A percentile compares a stretch with the other conserved stretches of the same genome.
Evolutionary conservation across 805 yeast species (phyloP).

Genomic region (Cyberlindnera amylophila): DNA sequence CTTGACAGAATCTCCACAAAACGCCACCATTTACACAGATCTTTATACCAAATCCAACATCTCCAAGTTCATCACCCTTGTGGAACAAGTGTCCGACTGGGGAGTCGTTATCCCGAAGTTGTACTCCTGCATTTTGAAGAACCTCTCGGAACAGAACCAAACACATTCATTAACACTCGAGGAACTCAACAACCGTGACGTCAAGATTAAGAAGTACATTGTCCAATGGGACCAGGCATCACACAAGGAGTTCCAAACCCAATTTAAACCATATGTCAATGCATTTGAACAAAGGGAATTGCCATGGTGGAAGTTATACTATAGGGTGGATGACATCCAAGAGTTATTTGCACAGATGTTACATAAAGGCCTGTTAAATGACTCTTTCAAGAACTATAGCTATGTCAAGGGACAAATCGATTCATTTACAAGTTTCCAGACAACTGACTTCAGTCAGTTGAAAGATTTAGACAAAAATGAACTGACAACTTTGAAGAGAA

Average conservation of each 20-base stretch:
- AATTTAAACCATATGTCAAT: slow-evolving; percentile 27
- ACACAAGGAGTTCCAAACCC: slow-evolving; percentile 29
- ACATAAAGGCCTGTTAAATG: slow-evolving; percentile 23
- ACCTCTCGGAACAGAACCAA: slow-evolving; percentile 17
- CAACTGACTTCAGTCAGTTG: slow-evolving; percentile 3
- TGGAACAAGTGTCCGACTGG: slow-evolving; percentile 16
- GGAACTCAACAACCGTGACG: slow-evolving; percentile 17
- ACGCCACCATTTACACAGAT: slow-evolving; percentile 26
- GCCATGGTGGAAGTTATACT: slow-evolving; percentile 31
- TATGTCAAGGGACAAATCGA: slow-evolving; percentile 33
- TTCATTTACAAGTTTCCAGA: slow-evolving; percentile 23
- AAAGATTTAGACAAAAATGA: slow-evolving; percentile 16
- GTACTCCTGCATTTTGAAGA: slow-evolving; percentile 14
- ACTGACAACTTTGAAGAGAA: slow-evolving; percentile 18
- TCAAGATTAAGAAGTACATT: slow-evolving; percentile 20
- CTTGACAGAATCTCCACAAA: slow-evolving; percentile 28
- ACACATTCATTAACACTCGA: slow-evolving; percentile 21
- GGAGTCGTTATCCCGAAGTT: slow-evolving; percentile 18
- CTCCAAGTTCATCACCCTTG: slow-evolving; percentile 13
- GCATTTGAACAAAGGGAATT: slow-evolving; percentile 26
- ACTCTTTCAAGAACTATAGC: slow-evolving; percentile 27
- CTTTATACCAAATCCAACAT: slow-evolving; percentile 26
- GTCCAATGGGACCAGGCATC: slow-evolving; percentile 29
- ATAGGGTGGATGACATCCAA: slow-evolving; percentile 30
- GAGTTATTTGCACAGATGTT: slow-evolving; percentile 27